These are phyloP conservation scores for Rhodotorula sp. DNA, from an alignment of 1,284 basidiomycete species.

Conservation along the genomic window DNA sequence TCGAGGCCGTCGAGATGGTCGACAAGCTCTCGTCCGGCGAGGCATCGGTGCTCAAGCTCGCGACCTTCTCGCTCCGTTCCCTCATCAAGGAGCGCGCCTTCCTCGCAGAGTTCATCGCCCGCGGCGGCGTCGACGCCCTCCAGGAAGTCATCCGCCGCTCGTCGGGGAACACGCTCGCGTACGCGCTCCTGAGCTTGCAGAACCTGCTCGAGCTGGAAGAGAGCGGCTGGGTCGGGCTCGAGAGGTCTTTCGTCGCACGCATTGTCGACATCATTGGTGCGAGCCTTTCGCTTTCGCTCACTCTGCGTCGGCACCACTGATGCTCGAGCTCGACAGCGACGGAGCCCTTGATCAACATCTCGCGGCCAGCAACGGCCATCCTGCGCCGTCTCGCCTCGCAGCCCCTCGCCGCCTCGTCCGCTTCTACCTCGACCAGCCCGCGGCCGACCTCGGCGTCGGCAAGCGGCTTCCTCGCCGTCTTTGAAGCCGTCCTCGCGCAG, in stretches of 20 bases:
- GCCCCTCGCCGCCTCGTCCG: conserved; percentile 29
- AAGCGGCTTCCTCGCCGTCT: conserved; percentile 74
- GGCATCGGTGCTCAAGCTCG: conserved; percentile 60
- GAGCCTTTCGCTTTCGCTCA: neutral
- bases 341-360: conserved; percentile 82
- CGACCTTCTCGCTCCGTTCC: conserved; percentile 78
- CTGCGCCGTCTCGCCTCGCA: conserved; percentile 78
- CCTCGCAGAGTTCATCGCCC: conserved; percentile 75
- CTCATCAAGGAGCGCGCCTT: conserved; percentile 89
- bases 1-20: conserved; percentile 77
- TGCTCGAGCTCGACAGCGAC: conserved; percentile 53
- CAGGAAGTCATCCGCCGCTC: conserved; percentile 68
- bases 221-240: conserved; percentile 74
- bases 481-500: conserved; percentile 72
- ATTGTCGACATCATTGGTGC: conserved; percentile 72
- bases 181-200: conserved; percentile 79
- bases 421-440: neutral
- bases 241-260: conserved; percentile 65
- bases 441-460: conserved; percentile 51
- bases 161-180: conserved; percentile 83
- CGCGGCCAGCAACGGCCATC: conserved; percentile 93
- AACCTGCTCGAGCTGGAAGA: conserved; percentile 76
- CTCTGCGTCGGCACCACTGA: neutral
- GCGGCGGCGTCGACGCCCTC: conserved; percentile 73
- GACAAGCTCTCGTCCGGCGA: conserved; percentile 68